Percentiles rank a stretch among this genome's conserved stretches.
Evolutionary conservation across 352 stramenopile species (phyloP).

Genomic region (Nothophytophthora sp.): DNA sequence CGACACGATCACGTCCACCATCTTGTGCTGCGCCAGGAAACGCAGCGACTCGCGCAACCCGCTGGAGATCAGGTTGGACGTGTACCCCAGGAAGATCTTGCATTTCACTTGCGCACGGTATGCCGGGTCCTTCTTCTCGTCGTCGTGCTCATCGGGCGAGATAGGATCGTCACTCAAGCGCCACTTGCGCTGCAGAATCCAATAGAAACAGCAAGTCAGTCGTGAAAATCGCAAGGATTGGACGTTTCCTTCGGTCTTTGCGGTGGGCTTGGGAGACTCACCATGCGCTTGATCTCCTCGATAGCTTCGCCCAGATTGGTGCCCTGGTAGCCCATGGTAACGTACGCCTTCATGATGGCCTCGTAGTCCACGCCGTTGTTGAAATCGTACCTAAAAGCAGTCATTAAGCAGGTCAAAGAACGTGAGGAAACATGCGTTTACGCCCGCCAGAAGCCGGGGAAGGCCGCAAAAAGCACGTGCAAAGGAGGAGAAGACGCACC

Average conservation of each 20-base stretch:
- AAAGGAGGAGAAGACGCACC: conserved; percentile 11
- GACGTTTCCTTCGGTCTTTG: not conserved
- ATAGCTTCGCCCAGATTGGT: conserved; percentile 97
- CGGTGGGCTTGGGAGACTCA: conserved; percentile 24
- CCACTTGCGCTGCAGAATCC: conserved; percentile 87
- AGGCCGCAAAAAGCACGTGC: not conserved
- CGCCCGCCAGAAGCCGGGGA: too few species aligned
- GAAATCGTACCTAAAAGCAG: conserved; percentile 84
- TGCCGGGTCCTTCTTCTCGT: conserved; percentile 76
- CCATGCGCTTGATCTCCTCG: conserved; percentile 99
- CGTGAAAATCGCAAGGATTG: not conserved
- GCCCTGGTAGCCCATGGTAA: conserved; percentile 93
- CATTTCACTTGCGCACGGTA: conserved; percentile 89
- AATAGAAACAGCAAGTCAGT: not conserved
- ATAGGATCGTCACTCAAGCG: conserved; percentile 94
- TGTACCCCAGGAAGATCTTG: conserved; percentile 99
- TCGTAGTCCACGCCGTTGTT: conserved; percentile 89
- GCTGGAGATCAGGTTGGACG: conserved; percentile 99
- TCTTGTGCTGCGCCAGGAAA: conserved; percentile 98
- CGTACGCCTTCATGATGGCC: conserved; percentile 81
- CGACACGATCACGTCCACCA: conserved; percentile 98
- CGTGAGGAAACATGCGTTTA: too few species aligned
- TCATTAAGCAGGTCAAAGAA: conserved; percentile 1
- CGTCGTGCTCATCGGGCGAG: conserved; percentile 92
- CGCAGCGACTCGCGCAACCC: conserved; percentile 97